These are phyloP conservation scores for Aspergillus panamensis DNA, from an alignment of 495 filamentous ascomycete species.

Conservation along the genomic window DNA sequence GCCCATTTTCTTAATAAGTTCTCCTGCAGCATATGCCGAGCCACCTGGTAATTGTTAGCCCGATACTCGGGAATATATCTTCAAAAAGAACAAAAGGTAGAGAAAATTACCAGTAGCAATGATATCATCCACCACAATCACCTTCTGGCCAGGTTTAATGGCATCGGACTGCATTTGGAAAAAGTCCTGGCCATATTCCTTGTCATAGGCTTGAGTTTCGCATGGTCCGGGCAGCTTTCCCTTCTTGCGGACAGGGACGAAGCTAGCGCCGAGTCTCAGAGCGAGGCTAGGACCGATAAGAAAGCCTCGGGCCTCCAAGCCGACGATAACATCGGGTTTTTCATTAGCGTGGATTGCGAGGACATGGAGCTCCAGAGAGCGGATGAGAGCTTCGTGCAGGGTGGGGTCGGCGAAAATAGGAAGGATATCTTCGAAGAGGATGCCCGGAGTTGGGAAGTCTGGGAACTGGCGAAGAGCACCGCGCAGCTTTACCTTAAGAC, in stretches of 20 bases:
- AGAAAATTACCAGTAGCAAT: slow-evolving; percentile 83
- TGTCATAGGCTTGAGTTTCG: slow-evolving; percentile 76
- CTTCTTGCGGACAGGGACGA: slow-evolving; percentile 92
- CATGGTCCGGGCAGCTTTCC: slow-evolving; percentile 93
- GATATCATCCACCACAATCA: slow-evolving; percentile 93
- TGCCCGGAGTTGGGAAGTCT: slow-evolving; percentile 91
- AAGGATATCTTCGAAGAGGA: slow-evolving; percentile 98
- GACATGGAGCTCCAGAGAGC: slow-evolving; percentile 84
- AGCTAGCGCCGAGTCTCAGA: slow-evolving; percentile 76
- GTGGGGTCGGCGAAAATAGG: slow-evolving; percentile 84
- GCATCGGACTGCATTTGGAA: slow-evolving; percentile 92
- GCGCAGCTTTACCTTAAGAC: slow-evolving; percentile 79
- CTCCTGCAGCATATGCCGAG: slow-evolving; percentile 82
- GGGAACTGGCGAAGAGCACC: slow-evolving; percentile 69
- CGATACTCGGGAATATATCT: neutral
- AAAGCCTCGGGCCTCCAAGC: slow-evolving; percentile 91
- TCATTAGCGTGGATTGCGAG: slow-evolving; percentile 45
- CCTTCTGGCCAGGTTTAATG: slow-evolving; percentile 82
- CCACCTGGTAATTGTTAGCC: slow-evolving; percentile 57
- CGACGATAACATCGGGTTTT: slow-evolving; percentile 86
- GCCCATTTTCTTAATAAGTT: slow-evolving; percentile 79
- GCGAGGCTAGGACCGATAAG: slow-evolving; percentile 92
- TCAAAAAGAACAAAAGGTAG: neutral
- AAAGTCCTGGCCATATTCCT: slow-evolving; percentile 95
- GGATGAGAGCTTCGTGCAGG: slow-evolving; percentile 73